phyloP scores from a whole-genome alignment of 1,284 basidiomycete genomes.

The Heterobasidion occidentale region DNA sequence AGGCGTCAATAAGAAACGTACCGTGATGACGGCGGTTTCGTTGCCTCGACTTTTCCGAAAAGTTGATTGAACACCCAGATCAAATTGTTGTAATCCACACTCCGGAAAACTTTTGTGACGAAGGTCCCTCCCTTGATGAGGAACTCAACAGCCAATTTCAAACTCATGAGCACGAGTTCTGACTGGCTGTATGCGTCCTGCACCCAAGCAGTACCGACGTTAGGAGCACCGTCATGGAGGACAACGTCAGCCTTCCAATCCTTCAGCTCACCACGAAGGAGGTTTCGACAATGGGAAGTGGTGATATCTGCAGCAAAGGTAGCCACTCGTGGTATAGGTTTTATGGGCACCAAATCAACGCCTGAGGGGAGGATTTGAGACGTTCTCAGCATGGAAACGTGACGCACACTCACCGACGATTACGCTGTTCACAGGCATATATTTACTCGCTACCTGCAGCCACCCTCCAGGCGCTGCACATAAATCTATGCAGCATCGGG shows the following conservation, averaged over 20 bases:
- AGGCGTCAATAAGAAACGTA: conserved; percentile 24
- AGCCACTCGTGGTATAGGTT: conserved; percentile 88
- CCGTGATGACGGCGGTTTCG: conserved; percentile 97
- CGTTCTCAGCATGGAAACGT: conserved; percentile 5
- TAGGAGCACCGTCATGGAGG: conserved; percentile 99
- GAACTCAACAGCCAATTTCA: conserved; percentile 97
- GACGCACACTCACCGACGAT: conserved; percentile 73
- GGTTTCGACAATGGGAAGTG: conserved; percentile 83
- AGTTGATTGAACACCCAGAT: conserved; percentile 99
- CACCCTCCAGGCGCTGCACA: conserved; percentile 99
- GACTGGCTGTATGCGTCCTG: conserved; percentile 98
- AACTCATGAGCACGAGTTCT: conserved; percentile 92
- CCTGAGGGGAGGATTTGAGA: conserved; percentile 34
- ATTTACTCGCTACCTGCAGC: conserved; percentile 98
- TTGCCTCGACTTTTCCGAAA: conserved; percentile 95
- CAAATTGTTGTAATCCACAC: conserved; percentile 97
- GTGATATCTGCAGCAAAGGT: conserved; percentile 97
- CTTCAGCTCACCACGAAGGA: conserved; percentile 85
- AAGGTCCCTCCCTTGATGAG: conserved; percentile 92
- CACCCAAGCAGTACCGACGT: conserved; percentile 99
- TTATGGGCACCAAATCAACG: conserved; percentile 95
- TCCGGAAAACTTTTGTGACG: conserved; percentile 98
- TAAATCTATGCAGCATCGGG: conserved; percentile 95
- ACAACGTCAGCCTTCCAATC: conserved; percentile 99
- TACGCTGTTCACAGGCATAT: conserved; percentile 93